These are phyloP conservation scores for Ascochyta pisi DNA, from an alignment of 2,329 filamentous ascomycete genomes.

Conservation along the genomic window DNA sequence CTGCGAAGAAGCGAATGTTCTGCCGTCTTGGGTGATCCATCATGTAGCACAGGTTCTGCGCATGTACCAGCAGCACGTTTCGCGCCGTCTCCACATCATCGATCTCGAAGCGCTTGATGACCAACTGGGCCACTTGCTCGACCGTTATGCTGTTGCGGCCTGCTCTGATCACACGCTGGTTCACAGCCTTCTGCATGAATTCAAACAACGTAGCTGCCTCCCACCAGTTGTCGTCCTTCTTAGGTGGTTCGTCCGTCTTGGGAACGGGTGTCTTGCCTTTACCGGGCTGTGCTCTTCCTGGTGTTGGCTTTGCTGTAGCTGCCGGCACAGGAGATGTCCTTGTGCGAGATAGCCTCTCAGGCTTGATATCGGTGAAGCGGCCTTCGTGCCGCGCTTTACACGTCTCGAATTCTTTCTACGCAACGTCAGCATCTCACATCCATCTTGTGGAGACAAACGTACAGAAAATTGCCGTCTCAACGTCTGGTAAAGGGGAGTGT, in stretches of 20 bases:
- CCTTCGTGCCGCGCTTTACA: constrained; percentile 42
- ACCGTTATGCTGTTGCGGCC: constrained; percentile 43
- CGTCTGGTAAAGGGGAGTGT: constrained; percentile 52
- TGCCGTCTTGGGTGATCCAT: constrained; percentile 47
- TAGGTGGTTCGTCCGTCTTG: constrained; percentile 30
- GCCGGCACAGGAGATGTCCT: constrained; percentile 19
- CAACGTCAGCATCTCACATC: constrained; percentile 12
- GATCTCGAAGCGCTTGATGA: constrained; percentile 48
- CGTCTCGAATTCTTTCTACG: constrained; percentile 40
- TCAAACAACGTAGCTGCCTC: constrained; percentile 47
- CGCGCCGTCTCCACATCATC: constrained; percentile 42
- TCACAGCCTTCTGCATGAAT: constrained; percentile 50
- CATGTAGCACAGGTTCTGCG: constrained; percentile 47
- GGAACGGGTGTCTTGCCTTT: constrained; percentile 14
- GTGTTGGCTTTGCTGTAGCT: constrained; percentile 7
- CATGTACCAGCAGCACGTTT: constrained; percentile 46
- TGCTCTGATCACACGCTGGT: constrained; percentile 37
- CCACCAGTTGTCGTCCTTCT: constrained; percentile 52
- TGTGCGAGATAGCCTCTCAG: constrained; percentile 16
- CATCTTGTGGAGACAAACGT: constrained; percentile 1
- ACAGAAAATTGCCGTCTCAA: constrained; percentile 50
- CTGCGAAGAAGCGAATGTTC: constrained; percentile 35
- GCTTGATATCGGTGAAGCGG: constrained; percentile 28
- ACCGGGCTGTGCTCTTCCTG: constrained; percentile 5
- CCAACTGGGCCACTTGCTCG: constrained; percentile 41